Evolutionary conservation across 225 moss, liverwort and hornwort species (phyloP).

Genomic region (Asterella californica): DNA sequence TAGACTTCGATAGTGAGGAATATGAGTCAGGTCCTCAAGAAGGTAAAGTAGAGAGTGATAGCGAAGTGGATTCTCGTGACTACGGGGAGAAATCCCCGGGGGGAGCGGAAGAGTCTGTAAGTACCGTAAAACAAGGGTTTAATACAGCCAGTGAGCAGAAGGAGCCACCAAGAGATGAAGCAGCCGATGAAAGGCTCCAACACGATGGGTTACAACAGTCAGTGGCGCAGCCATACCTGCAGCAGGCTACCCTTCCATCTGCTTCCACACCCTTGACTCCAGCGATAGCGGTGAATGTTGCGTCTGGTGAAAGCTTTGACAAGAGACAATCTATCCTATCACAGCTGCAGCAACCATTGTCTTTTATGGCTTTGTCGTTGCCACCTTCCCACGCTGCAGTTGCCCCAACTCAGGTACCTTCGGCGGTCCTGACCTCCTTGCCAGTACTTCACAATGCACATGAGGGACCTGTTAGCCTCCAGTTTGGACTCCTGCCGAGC

Average conservation of each 20-base stretch:
- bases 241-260: conserved; percentile 45
- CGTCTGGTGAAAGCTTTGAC: conserved; percentile 50
- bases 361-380: conserved; percentile 63
- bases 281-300: conserved; percentile 36
- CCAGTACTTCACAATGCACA: conserved; percentile 57
- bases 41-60: conserved; percentile 29
- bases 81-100: conserved; percentile 23
- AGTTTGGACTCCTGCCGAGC: conserved; percentile 82
- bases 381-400: conserved; percentile 45
- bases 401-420: conserved; percentile 46
- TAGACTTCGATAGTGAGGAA: conserved; percentile 22
- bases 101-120: conserved; percentile 6
- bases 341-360: conserved; percentile 58
- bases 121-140: conserved; percentile 8
- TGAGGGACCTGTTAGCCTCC: conserved; percentile 63
- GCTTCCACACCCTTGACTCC: conserved; percentile 31
- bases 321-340: conserved; percentile 29
- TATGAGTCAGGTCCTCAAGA: conserved; percentile 31
- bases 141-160: conserved; percentile 21
- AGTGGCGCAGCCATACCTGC: conserved; percentile 31
- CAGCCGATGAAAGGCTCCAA: conserved; percentile 19
- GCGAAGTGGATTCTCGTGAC: conserved; percentile 24
- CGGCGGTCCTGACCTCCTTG: conserved; percentile 45
- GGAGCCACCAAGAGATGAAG: conserved; percentile 16
- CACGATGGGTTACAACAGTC: conserved; percentile 24